phyloP scores from a whole-genome alignment of 2,329 filamentous ascomycete species.

The Pyrenophora seminiperda region DNA sequence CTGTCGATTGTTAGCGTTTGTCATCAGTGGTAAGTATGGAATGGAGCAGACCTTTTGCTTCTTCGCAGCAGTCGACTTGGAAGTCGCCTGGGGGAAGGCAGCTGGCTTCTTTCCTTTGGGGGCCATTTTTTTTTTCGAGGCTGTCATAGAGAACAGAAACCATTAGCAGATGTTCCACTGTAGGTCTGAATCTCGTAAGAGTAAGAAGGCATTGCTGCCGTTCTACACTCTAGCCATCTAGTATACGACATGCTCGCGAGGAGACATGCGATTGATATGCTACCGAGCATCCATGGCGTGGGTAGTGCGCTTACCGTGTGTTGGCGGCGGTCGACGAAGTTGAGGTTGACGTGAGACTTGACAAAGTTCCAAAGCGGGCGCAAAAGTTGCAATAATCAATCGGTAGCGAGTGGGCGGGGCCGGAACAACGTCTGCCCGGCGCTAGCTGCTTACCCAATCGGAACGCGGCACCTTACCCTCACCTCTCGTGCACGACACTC shows the following conservation, averaged over 20 bases:
- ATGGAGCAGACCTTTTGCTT: conserved; percentile 82
- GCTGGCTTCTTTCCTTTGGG: conserved; percentile 94
- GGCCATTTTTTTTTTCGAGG: conserved; percentile 65
- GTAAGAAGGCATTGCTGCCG: conserved; percentile 44
- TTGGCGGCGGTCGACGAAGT: conserved; percentile 43
- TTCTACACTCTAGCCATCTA: conserved; percentile 48
- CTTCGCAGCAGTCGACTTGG: conserved; percentile 80
- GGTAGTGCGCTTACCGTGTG: conserved; percentile 46
- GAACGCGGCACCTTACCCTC: conserved; percentile 6
- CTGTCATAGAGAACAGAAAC: conserved; percentile 99
- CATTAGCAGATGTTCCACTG: conserved; percentile 77
- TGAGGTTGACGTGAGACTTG: conserved; percentile 33
- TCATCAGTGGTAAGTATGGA: neutral
- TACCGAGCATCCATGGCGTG: conserved; percentile 38
- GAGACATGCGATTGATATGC: conserved; percentile 42
- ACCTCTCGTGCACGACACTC: conserved; percentile 1
- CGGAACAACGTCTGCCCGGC: conserved; percentile 19
- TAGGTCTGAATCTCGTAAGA: conserved; percentile 52
- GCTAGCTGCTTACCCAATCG: conserved; percentile 23
- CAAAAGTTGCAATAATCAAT: conserved; percentile 22
- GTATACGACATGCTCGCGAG: conserved; percentile 38
- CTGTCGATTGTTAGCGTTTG: conserved; percentile 56
- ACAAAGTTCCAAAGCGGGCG: conserved; percentile 18
- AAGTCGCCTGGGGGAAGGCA: conserved; percentile 60
- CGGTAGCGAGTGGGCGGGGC: conserved; percentile 25